Base-by-base conservation (phyloP, 176 grass and related monocot genomes). In the Thalia dealbata region DNA sequence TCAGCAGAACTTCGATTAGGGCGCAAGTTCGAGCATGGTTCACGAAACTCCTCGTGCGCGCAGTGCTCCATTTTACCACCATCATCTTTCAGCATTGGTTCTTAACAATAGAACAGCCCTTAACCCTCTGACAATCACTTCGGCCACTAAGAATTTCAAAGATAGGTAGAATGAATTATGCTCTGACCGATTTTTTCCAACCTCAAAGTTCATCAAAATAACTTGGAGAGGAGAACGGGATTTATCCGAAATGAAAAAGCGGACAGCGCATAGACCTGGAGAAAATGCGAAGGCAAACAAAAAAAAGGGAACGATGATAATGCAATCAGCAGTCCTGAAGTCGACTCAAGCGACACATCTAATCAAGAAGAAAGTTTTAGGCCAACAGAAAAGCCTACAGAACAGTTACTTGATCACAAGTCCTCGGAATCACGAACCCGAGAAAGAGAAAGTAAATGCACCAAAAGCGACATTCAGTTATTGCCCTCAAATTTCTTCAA, bases 11-110 rank as follows among this genome's bases (percentile, higher is more conserved):
- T 74, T 15, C 51, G 32, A 64, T 52, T 72, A 23, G 72, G 50
- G 25, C 67, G 55, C 61, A 51, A 74, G 71, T 85, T 77, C 32
- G 50, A 32, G 69, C 60, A 73, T 15, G 68, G 11, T 65, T 73
- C 67, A 13, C 23, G 28, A 50, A 50, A 66, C 32, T 80, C 46
- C 10, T 58, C 54, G 43, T 71, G 70, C 48, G 25, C 62, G 38
- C 55, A 56, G 0, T 18, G 43, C 69, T 68, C 74, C 16, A 59
- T 71, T 43, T 50, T 56, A 59, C 76, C 30, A 18, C n/a, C 19
- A 15, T 86, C 79, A 73, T 69, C 69, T 69, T 60, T 69, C 51
- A 42, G 67, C 84, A 82, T 86, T 64, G 66, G 65, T 60, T 67
- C 29, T 61, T 41, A 38, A 28, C 50, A 63, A 14, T 10, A 64